phyloP scores from a whole-genome alignment of 2,329 filamentous ascomycete species.

The Dactylellina parvicollis region DNA sequence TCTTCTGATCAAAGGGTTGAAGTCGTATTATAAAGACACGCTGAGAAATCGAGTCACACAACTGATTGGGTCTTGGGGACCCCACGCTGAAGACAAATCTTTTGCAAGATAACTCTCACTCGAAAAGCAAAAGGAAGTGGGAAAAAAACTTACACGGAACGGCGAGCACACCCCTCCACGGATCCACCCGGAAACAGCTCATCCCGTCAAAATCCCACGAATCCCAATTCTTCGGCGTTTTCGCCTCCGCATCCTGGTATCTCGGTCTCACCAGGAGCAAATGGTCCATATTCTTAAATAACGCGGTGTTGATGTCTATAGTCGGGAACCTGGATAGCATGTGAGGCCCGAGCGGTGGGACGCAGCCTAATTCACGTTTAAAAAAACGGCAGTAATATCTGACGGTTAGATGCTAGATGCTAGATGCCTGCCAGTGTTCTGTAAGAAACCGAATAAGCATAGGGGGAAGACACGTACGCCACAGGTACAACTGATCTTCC shows the following conservation, averaged over 20 bases:
- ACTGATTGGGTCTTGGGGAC: too few relatives aligned
- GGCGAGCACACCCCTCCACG: constrained; percentile 27
- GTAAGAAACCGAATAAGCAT: background rate
- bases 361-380: background rate
- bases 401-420: too few relatives aligned
- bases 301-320: constrained; percentile 13
- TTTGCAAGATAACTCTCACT: background rate
- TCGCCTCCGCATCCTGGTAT: constrained; percentile 1
- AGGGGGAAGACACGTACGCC: constrained; percentile 21
- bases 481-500: constrained; percentile 34
- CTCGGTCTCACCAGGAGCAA: constrained; percentile 29
- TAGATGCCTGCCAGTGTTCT: background rate
- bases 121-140: background rate
- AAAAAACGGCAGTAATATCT: background rate
- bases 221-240: constrained; percentile 25
- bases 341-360: constrained; percentile 1
- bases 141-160: constrained; percentile 20
- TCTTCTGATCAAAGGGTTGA: too few relatives aligned
- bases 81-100: too few relatives aligned
- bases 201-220: constrained; percentile 31
- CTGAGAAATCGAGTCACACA: too few relatives aligned
- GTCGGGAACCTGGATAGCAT: constrained; percentile 24
- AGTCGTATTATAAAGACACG: too few relatives aligned
- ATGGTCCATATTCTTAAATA: constrained; percentile 9
- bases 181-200: constrained; percentile 26